Evolutionary conservation across 2,329 filamentous ascomycete species (phyloP), one percentile per base, ranked within the genome.

Genomic region (Diaporthe eres): DNA sequence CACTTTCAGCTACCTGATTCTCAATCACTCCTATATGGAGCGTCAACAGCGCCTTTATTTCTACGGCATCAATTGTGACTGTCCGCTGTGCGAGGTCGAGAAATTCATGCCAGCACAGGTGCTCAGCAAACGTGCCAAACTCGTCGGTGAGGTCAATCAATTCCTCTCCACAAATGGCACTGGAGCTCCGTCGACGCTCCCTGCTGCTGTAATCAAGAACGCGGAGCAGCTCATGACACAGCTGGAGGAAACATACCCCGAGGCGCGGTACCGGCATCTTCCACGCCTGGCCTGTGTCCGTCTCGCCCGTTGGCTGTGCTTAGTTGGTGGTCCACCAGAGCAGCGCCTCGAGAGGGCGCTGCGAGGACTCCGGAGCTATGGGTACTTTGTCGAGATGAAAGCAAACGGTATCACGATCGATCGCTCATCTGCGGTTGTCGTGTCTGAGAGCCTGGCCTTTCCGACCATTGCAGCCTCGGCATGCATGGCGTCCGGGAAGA

Each of bases 21-120:
- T 8, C 7, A 17, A 61, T 1, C 58, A 58, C 4, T 22, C 47
- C 2, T 53, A 31, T n/a, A 0, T 9, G 9, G 37, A 55, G 22
- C 74, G 68, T 22, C 22, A 28, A 10, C 9, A 55, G 8, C 15
- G 28, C 4, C n/a, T 65, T 0, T 22, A 6, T 7, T 17, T 5
- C 42, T 75, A 72, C 28, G 85, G 83, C 0, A 87, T 88, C 71
- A 79, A 82, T 34, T 88, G 86, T 77, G 71, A 72, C 6, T 88
- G 86, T 76, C 71, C 72, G 28, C 79, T 87, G 22, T 88, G 86
- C 74, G 73, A 70, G 0, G 80, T 80, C 13, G 85, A 87, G 74
- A 47, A 57, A 3, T 31, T 72, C 22, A 80, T 80, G 2, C 65
- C 79, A 0, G 42, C 67, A 1, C 75, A 76, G 6, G 75, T 65